phyloP scores from a whole-genome alignment of 2,329 filamentous ascomycete species.

The Aspergillus ruber region DNA sequence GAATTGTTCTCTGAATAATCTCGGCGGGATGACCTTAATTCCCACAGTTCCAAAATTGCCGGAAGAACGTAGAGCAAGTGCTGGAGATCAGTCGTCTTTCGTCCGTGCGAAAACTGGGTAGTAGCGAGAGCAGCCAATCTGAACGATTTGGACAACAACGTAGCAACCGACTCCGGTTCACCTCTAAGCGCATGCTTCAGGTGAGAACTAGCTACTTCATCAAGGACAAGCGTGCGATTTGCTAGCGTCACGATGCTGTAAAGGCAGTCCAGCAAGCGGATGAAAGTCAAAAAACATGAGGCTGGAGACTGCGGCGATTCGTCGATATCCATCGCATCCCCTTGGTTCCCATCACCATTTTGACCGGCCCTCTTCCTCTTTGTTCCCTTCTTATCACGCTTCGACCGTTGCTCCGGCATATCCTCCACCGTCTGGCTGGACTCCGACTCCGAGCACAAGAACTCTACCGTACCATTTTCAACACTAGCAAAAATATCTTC shows the following conservation, averaged over 20 bases:
- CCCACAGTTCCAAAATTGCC: slow-evolving; percentile 32
- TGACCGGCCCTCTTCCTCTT: slow-evolving; percentile 34
- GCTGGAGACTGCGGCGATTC: slow-evolving; percentile 22
- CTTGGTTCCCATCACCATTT: slow-evolving; percentile 5
- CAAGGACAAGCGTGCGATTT: slow-evolving; percentile 19
- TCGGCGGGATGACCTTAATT: slow-evolving; percentile 27
- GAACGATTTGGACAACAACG: slow-evolving; percentile 31
- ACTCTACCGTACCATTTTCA: slow-evolving; percentile 15
- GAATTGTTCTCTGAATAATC: slow-evolving; percentile 27
- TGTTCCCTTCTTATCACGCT: slow-evolving; percentile 21
- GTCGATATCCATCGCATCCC: slow-evolving; percentile 26
- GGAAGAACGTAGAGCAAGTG: slow-evolving; percentile 30
- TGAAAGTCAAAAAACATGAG: slow-evolving; percentile 29
- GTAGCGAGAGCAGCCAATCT: slow-evolving; percentile 25
- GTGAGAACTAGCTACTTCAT: slow-evolving; percentile 31
- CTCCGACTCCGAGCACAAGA: slow-evolving; percentile 26
- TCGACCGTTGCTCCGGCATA: slow-evolving; percentile 17
- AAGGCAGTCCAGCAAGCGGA: slow-evolving; percentile 28
- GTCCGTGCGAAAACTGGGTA: slow-evolving; percentile 22
- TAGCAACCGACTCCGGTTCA: slow-evolving; percentile 28
- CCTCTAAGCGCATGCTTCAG: slow-evolving; percentile 34
- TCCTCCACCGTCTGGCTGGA: slow-evolving; percentile 29
- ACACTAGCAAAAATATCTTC: slow-evolving; percentile 23
- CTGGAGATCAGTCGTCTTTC: slow-evolving; percentile 26
- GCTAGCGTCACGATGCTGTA: slow-evolving; percentile 24